Evolutionary conservation across 2,329 filamentous ascomycete genomes (phyloP).

Genomic region (Hymenoscyphus albidus): DNA sequence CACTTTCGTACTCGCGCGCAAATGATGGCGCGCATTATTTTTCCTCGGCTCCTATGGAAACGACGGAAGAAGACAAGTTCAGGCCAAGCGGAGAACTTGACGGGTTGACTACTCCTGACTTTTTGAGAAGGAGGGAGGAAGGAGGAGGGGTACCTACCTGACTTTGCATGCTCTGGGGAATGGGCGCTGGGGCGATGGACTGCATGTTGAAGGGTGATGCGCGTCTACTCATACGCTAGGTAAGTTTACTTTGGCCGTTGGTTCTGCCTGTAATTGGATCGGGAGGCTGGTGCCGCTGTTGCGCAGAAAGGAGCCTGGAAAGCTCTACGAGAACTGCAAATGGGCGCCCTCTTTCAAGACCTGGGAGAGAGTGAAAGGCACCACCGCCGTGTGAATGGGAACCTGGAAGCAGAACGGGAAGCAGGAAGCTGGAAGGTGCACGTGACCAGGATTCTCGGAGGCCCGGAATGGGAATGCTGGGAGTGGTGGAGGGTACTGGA

Average conservation of each 20-base stretch:
- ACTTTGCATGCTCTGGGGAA: conserved; percentile 29
- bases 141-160: conserved; percentile 25
- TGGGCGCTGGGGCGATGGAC: conserved; percentile 33
- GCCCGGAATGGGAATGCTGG: not conserved
- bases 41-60: not conserved
- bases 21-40: not conserved
- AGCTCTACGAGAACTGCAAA: not conserved
- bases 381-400: not conserved
- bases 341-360: not conserved
- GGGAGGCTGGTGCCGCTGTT: no score
- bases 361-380: not conserved
- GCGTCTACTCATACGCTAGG: not conserved
- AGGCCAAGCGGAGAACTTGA: not conserved
- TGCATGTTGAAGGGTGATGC: conserved; percentile 25
- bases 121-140: not conserved
- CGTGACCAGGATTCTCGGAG: not conserved
- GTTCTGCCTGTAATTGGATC: no score
- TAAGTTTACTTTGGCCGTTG: no score
- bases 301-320: not conserved
- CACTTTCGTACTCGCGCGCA: not conserved
- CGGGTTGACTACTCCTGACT: not conserved
- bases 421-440: not conserved
- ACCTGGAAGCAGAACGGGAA: not conserved
- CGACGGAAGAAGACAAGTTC: not conserved
- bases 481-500: not conserved